A percentile compares a stretch with the other conserved stretches of the same genome.
Conservation (phyloP, 495 filamentous ascomycete genomes). For the Podospora comata region DNA sequence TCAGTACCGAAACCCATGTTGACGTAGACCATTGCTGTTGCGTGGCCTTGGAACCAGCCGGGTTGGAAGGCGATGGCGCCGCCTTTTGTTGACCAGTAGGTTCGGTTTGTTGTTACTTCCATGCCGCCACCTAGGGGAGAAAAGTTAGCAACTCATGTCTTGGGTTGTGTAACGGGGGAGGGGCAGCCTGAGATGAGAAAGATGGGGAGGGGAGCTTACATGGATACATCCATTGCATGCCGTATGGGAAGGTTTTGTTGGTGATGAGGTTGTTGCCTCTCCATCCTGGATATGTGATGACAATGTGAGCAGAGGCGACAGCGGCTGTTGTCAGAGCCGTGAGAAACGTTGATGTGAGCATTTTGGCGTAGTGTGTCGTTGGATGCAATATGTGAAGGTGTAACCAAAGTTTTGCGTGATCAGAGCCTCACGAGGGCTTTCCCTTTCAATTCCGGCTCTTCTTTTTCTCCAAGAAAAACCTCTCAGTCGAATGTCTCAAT, state of each 20-base stretch:
- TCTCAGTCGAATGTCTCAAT: constrained; percentile 9
- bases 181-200: constrained; percentile 1
- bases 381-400: constrained; percentile 13
- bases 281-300: constrained; percentile 92
- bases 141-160: constrained; percentile 19
- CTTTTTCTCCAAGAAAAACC: background rate
- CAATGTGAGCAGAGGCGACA: constrained; percentile 70
- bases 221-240: constrained; percentile 98
- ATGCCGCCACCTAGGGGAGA: constrained; percentile 74
- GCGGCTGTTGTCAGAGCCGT: constrained; percentile 44
- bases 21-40: constrained; percentile 82
- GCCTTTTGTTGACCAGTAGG: constrained; percentile 84
- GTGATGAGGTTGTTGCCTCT: constrained; percentile 88
- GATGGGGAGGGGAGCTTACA: constrained; percentile 57
- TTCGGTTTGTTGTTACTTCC: constrained; percentile 73
- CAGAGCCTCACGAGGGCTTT: constrained; percentile 7
- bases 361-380: constrained; percentile 22
- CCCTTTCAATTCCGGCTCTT: background rate
- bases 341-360: constrained; percentile 52
- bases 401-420: background rate
- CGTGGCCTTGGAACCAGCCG: constrained; percentile 91
- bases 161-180: background rate
- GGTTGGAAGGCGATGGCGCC: constrained; percentile 86
- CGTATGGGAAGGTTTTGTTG: constrained; percentile 78
- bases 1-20: constrained; percentile 85